Evolutionary conservation across 805 yeast genomes (phyloP).

Genomic region (Clavispora santaluciae): DNA sequence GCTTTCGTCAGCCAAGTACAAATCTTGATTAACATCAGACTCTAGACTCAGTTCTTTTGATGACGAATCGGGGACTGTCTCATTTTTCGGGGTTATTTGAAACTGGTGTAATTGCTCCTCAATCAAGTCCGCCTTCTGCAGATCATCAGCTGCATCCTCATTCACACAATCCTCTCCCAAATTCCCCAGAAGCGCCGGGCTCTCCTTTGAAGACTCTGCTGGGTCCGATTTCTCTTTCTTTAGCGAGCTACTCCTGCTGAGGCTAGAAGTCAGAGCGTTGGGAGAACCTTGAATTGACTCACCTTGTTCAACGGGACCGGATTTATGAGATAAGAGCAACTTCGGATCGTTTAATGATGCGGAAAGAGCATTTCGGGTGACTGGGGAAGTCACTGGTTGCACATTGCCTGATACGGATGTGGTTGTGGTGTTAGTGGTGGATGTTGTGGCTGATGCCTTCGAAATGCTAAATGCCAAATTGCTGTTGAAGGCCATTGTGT

Average conservation of each 20-base stretch:
- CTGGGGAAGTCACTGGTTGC: slow-evolving; percentile 5
- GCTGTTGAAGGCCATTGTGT: slow-evolving; percentile 25
- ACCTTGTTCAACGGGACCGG: background rate
- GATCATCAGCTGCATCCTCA: slow-evolving; percentile 4
- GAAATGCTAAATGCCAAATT: slow-evolving; percentile 30
- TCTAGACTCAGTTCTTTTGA: background rate
- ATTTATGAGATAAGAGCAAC: slow-evolving; percentile 1
- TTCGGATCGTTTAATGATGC: background rate
- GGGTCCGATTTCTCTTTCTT: slow-evolving; percentile 16
- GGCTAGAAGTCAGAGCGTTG: slow-evolving; percentile 3
- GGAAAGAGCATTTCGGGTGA: background rate
- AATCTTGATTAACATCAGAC: background rate
- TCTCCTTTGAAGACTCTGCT: slow-evolving; percentile 3
- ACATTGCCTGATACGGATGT: slow-evolving; percentile 14
- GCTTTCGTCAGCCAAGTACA: background rate
- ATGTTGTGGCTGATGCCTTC: slow-evolving; percentile 39
- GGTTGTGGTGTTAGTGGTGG: slow-evolving; percentile 34
- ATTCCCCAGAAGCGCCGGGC: slow-evolving; percentile 7
- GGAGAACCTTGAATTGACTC: slow-evolving; percentile 6
- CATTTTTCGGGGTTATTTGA: background rate
- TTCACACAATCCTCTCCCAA: slow-evolving; percentile 9
- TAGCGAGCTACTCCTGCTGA: slow-evolving; percentile 20
- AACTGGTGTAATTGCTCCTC: slow-evolving; percentile 11
- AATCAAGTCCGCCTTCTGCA: slow-evolving; percentile 6
- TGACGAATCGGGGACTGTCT: background rate